Evolutionary conservation across 2,329 filamentous ascomycete genomes (phyloP), one percentile per base, ranked within the genome.

Genomic region (Dactylonectria estremocensis): DNA sequence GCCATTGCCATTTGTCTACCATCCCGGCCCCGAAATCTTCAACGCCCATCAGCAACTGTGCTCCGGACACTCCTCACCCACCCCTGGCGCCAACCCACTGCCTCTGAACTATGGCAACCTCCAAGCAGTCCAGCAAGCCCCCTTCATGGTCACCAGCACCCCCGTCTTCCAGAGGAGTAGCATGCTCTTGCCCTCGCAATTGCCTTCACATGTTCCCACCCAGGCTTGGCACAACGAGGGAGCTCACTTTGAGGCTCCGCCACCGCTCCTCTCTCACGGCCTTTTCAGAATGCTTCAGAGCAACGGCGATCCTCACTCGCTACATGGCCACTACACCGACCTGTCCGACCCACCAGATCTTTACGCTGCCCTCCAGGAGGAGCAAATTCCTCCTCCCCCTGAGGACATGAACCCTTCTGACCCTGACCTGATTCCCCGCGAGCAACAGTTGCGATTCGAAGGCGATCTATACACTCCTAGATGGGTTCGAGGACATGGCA

Each of bases 401-500:
- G 91, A 94, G 75, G 93, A 95, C 78, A 94, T 95, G 92, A 92
- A 93, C 77, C 92, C 93, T 2, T 87, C 88, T 2, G 92, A 95
- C 74, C 91, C 92, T 1, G 92, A 94, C 67, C 83, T 95, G 77
- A 85, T 92, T 11, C 93, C 93, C 6, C 92, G 93, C 71, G 92
- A 95, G 80, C 93, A 95, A 77, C 91, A 92, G 72, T 83, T 95
- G 66, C 88, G 94, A 54, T 97, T 95, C 74, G 90, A 91, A 59
- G 93, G 92, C 55, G 94, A 97, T 76, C 81, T 96, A 63, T 96
- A 96, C 82, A 95, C 93, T 1, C 93, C 94, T 1, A 88, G 86
- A 73, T 97, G 93, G 93, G 92, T 96, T 20, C 91, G 94, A 40
- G 94, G 94, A 22, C 92, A 95, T 69, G 93, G 94, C 28, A 95